A percentile compares a stretch with the other conserved stretches of the same genome.
Evolutionary conservation across 495 filamentous ascomycete species (phyloP).

Genomic region (Pyrenula massariospora): DNA sequence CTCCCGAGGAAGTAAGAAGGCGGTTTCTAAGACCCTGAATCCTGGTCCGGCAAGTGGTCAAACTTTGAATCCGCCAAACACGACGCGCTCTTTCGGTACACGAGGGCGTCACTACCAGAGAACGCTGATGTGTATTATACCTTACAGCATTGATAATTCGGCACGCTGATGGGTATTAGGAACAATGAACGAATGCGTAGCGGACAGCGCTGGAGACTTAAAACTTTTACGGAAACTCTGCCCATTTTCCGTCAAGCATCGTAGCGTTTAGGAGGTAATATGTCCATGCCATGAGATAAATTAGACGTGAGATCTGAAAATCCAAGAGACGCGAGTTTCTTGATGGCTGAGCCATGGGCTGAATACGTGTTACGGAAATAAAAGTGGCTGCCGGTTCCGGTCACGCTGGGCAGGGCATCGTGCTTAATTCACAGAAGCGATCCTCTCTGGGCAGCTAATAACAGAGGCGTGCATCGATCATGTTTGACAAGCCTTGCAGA

Average conservation of each 20-base stretch:
- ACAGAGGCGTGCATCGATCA: background rate
- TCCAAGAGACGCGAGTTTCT: background rate
- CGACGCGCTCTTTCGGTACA: background rate
- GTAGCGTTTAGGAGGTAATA: background rate
- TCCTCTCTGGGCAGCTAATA: background rate
- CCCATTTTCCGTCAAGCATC: too few species aligned
- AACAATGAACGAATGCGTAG: too few species aligned
- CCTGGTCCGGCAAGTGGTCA: background rate
- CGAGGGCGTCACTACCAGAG: background rate
- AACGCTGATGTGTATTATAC: too few species aligned
- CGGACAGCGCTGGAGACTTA: too few species aligned
- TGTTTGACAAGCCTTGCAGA: background rate
- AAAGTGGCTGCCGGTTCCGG: background rate
- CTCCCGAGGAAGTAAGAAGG: background rate
- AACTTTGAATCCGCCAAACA: background rate
- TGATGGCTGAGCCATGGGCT: background rate
- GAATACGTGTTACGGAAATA: background rate
- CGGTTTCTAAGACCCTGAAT: background rate
- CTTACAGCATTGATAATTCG: background rate
- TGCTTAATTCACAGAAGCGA: too few species aligned
- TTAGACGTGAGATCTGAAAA: background rate
- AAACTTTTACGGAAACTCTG: too few species aligned
- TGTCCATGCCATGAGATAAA: background rate
- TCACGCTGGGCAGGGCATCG: too few species aligned
- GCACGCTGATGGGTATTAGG: background rate